Evolutionary conservation across 164 flowering plant genomes (phyloP), one percentile per base, ranked within the genome.

Genomic region (Berberis thunbergii): DNA sequence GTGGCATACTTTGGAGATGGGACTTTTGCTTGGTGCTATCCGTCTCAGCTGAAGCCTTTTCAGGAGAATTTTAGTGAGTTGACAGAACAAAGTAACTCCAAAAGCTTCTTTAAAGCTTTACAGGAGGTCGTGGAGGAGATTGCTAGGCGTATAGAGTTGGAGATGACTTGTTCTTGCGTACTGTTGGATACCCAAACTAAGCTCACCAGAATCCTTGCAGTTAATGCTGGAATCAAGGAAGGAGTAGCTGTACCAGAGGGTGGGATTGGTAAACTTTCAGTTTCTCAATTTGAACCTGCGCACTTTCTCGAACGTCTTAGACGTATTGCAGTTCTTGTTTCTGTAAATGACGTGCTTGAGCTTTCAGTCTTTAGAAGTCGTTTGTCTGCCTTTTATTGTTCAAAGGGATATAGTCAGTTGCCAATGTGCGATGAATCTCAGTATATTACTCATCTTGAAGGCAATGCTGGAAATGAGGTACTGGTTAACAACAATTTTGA

Each of bases 1-100:
- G 93, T 92, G 38, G 91, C 86, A 0, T 87, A 77, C 43, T 89
- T 86, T 68, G 96, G 91, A 3, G 89, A 88, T 67, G 75, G 78
- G 1, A 76, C 88, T 0, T 86, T 84, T 75, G 83, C 89, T 52
- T 92, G 98, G 98, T 89, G 97, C 65, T 54, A 67, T 45, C 80
- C 86, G 0, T 80, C 84, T 50, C 88, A 83, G 62, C 61, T 92
- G 64, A 81, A 73, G 62, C 84, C 88, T 2, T 92, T 92, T 66
- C 75, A 46, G 58, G 78, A 80, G 61, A 75, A 78, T 60, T 92
- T 84, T 56, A 74, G 69, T 26, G 69, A 67, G 13, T 74, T 85
- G 77, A 73, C 79, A 0, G 70, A 66, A 56, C 83, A 83, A 56
- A 85, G 88, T 49, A 73, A 54, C 45, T 72, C 85, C 0, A 80